These are phyloP conservation scores for Penicillium brasilianum DNA, from an alignment of 2,329 filamentous ascomycete genomes.

Conservation along the genomic window DNA sequence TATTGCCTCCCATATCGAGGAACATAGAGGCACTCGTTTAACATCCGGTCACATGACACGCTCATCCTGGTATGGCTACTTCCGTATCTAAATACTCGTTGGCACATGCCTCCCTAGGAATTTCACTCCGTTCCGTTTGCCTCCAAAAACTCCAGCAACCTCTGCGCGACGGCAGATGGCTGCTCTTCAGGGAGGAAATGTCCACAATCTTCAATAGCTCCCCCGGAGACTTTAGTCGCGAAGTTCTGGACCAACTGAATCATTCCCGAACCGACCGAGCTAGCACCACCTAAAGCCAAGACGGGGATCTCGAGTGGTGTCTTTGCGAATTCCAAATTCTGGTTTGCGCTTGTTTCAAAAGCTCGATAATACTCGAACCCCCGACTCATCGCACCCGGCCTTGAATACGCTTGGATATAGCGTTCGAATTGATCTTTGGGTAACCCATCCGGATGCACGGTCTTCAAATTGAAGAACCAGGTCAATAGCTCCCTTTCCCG, in stretches of 20 bases:
- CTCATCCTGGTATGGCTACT: no score
- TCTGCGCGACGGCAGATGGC: constrained; percentile 20
- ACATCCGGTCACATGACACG: no score
- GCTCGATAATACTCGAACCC: constrained; percentile 37
- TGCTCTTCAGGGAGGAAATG: constrained; percentile 36
- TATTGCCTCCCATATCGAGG: no score
- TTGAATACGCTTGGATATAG: constrained; percentile 31
- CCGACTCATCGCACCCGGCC: constrained; percentile 32
- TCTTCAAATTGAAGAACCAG: constrained; percentile 1
- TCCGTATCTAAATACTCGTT: no score
- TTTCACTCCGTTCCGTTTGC: not conserved
- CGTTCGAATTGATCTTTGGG: constrained; percentile 21
- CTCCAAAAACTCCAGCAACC: not conserved
- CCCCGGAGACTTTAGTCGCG: constrained; percentile 27
- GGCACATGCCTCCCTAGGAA: no score
- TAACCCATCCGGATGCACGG: not conserved
- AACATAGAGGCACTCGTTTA: no score
- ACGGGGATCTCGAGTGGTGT: constrained; percentile 24
- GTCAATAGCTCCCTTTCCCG: constrained; percentile 24
- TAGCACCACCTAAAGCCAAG: constrained; percentile 23
- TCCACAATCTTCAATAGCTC: constrained; percentile 31
- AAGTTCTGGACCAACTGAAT: constrained; percentile 22
- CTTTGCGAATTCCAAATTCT: constrained; percentile 28
- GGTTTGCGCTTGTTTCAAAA: constrained; percentile 26
- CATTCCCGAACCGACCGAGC: constrained; percentile 22